Evolutionary conservation across 2,329 filamentous ascomycete species (phyloP).

Genomic region (Aschersonia sp.): DNA sequence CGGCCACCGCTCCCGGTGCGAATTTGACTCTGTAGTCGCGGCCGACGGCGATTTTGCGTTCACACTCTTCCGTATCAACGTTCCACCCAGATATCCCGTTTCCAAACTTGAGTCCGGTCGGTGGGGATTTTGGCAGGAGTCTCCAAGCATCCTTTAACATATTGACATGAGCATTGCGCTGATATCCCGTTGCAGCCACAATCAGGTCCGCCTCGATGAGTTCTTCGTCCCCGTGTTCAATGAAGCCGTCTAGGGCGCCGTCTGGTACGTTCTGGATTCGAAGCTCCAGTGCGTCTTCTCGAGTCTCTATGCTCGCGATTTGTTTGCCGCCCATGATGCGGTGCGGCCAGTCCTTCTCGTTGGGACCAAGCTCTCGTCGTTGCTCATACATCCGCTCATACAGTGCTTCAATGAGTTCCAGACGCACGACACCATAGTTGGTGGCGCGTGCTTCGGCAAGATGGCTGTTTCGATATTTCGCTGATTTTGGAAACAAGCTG

Average conservation of each 20-base stretch:
- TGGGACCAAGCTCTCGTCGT: slow-evolving; percentile 50
- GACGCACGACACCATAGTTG: slow-evolving; percentile 87
- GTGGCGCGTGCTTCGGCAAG: slow-evolving; percentile 64
- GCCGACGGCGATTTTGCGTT: slow-evolving; percentile 46
- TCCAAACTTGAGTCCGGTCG: slow-evolving; percentile 12
- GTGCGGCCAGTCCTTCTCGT: slow-evolving; percentile 67
- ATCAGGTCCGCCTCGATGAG: slow-evolving; percentile 63
- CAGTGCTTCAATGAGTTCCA: slow-evolving; percentile 78
- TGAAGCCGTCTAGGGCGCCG: slow-evolving; percentile 24
- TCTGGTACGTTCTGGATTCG: slow-evolving; percentile 34
- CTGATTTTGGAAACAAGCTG: slow-evolving; percentile 53
- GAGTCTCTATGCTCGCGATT: slow-evolving; percentile 45
- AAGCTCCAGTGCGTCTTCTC: slow-evolving; percentile 39
- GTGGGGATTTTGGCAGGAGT: slow-evolving; percentile 44
- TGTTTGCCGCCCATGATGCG: slow-evolving; percentile 58
- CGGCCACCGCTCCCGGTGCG: slow-evolving; percentile 49
- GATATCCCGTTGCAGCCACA: slow-evolving; percentile 79
- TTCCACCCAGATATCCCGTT: slow-evolving; percentile 26
- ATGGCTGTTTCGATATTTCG: slow-evolving; percentile 42
- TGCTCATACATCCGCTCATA: slow-evolving; percentile 85
- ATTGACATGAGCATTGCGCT: slow-evolving; percentile 60
- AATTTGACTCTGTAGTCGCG: slow-evolving; percentile 72
- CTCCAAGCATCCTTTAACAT: slow-evolving; percentile 54
- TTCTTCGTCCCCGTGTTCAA: slow-evolving; percentile 32
- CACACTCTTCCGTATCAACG: slow-evolving; percentile 20